These are phyloP conservation scores for Schizothecium vesticola DNA, from an alignment of 495 filamentous ascomycete species.

Conservation along the genomic window DNA sequence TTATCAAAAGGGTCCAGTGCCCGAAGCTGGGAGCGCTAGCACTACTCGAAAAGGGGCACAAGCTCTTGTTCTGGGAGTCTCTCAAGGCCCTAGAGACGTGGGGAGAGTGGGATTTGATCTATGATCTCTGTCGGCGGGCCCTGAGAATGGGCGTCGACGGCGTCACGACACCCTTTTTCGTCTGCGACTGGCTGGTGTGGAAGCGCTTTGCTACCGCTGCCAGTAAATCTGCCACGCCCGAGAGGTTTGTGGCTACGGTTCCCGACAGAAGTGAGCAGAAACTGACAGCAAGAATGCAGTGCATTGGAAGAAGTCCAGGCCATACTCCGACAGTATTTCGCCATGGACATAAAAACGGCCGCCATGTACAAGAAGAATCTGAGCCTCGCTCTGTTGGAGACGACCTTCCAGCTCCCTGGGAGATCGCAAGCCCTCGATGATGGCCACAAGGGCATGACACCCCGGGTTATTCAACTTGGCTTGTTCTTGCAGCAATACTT, in stretches of 20 bases:
- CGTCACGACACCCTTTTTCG: conserved; percentile 22
- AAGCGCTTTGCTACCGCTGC: conserved; percentile 27
- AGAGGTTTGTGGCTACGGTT: conserved; percentile 24
- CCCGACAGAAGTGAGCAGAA: not conserved
- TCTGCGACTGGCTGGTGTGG: conserved; percentile 34
- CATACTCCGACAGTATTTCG: conserved; percentile 24
- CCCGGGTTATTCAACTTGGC: conserved; percentile 27
- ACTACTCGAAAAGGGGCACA: conserved; percentile 29
- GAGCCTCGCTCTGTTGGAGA: conserved; percentile 22
- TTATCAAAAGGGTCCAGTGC: conserved; percentile 23
- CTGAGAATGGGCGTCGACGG: conserved; percentile 23
- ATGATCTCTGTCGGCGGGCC: conserved; percentile 27
- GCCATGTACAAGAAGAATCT: conserved; percentile 34
- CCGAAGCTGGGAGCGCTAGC: conserved; percentile 23
- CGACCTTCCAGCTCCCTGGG: conserved; percentile 18
- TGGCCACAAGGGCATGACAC: conserved; percentile 14
- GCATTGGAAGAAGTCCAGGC: conserved; percentile 27
- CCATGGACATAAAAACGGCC: conserved; percentile 19
- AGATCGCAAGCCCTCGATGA: conserved; percentile 1
- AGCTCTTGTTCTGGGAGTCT: conserved; percentile 28
- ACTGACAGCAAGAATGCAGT: conserved; percentile 17
- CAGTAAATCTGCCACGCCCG: conserved; percentile 21
- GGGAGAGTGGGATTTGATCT: conserved; percentile 32
- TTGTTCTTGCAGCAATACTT: conserved; percentile 31
- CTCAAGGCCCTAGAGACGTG: conserved; percentile 24